These are phyloP conservation scores for Schizochytrium sp. DNA, from an alignment of 108 stramenopile genomes.

Conservation along the genomic window DNA sequence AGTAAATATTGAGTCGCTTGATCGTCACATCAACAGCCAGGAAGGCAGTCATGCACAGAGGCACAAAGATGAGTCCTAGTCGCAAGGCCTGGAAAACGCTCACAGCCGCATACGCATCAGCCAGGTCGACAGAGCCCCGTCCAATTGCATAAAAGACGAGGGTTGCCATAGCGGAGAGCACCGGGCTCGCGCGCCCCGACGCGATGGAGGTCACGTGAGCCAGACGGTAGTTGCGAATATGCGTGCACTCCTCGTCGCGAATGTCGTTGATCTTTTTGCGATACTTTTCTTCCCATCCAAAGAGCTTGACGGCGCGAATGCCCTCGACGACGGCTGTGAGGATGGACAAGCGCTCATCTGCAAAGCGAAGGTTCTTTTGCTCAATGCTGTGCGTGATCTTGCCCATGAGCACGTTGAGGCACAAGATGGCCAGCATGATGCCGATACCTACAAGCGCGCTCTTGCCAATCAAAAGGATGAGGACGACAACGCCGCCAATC, in stretches of 20 bases:
- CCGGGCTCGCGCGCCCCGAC: constrained; percentile 8
- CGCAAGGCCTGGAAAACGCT: constrained; percentile 8
- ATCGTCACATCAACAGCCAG: neutral
- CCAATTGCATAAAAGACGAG: neutral
- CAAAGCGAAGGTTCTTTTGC: neutral
- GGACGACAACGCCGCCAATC: neutral
- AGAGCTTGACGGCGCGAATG: constrained; percentile 18
- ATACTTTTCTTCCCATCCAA: neutral
- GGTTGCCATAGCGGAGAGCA: neutral
- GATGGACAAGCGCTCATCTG: constrained; percentile 3
- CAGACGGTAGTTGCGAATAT: constrained; percentile 6
- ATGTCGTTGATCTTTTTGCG: neutral
- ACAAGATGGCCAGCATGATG: neutral
- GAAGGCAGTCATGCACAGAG: neutral
- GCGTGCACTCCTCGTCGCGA: constrained; percentile 18
- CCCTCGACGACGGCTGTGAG: neutral
- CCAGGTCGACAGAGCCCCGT: neutral
- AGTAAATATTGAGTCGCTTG: neutral
- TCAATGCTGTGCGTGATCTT: neutral
- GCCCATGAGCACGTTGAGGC: neutral
- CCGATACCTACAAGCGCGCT: neutral
- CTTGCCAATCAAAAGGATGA: neutral
- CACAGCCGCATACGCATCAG: neutral
- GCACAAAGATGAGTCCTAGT: neutral
- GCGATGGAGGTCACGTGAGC: neutral